Evolutionary conservation across 768 basidiomycete genomes (phyloP), one percentile per base, ranked within the genome.

Genomic region (Dentipellis sp.): DNA sequence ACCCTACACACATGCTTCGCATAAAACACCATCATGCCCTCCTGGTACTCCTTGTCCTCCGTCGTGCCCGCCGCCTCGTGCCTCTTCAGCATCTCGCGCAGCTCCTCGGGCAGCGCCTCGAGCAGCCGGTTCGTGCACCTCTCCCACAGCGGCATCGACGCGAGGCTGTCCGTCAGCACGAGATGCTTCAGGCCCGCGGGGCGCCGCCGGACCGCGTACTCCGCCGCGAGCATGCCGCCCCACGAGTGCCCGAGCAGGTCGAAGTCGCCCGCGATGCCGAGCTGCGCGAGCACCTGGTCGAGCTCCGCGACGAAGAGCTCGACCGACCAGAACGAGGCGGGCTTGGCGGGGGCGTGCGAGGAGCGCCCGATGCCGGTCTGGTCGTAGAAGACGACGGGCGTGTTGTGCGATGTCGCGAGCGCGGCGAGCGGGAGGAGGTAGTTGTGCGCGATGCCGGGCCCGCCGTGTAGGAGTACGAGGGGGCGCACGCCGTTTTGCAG

Each of bases 221-320:
- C 71, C 5, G 68, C 59, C 0, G 68, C 78, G 9, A 83, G 68
- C 67, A 79, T 79, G 1, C 75, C 80, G 11, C 82, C 82, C 81
- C 81, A 81, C 4, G 78, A 81, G 50, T 83, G 81, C 0, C 82
- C 82, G 1, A 75, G 59, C 1, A 83, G 62, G 59, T 75, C 71
- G 62, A 74, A 82, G n/a, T 63, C 58, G 5, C 65, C 60, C 9
- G 63, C 45, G 56, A 82, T 72, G 0, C 67, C 71, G 17, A 83
- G 67, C 19, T 76, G 59, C 4, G 60, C 47, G 21, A 82, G 53
- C 9, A 83, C 59, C 53, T 79, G 81, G 23, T 72, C 71, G 36
- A 84, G 75, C 68, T 84, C 78, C 42, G 75, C 75, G 53, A 78
- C 63, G 68, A 80, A 83, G 3, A 83, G 72, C 7, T 77, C 72